Evolutionary conservation across 2,329 filamentous ascomycete species (phyloP), one percentile per base, ranked within the genome.

Genomic region (Hymenotorrendiella dingleyae): DNA sequence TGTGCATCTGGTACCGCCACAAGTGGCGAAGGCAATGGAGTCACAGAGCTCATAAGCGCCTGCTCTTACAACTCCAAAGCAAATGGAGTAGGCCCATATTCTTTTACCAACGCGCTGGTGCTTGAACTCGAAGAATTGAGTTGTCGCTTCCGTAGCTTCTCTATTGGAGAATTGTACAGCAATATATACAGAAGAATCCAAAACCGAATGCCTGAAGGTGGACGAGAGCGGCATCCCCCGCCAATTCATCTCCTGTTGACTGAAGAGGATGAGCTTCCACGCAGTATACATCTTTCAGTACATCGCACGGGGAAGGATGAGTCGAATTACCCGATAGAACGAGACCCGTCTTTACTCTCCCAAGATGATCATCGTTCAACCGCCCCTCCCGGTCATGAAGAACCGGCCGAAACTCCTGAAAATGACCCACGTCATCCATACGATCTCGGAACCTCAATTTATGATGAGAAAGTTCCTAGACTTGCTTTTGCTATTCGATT

Each of bases 11-110:
- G 45, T 6, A 17, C 29, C n/a, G 12, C 14, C 6, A 20, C 17
- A 12, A n/a, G 11, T 2, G 27, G 24, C 10, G 40, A 43, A 17
- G 44, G 46, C 9, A 45, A 47, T 40, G 43, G 44, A 1, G 30
- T 44, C 2, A 46, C 47, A 9, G 43, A 49, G 14, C 9, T 34
- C 8, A 12, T 34, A 11, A 20, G 17, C 4, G 30, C 30, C 12
- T 11, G 27, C 27, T 11, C 6, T 11, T 34, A 11, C 22, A 20
- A 34, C n/a, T 34, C 30, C 11, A 5, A 12, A n/a, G 4, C 43
- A 10, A 41, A 42, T 29, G 37, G 32, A 4, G 39, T 42, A 3
- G 43, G 37, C 5, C 23, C 12, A 17, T 46, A 34, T 17, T 46
- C 40, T 11, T 48, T 48, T 24, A 40, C 42, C 1, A 16, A 28